Base-by-base conservation (phyloP, 192 early-diverging fungal genomes). In the Coemansia erecta region DNA sequence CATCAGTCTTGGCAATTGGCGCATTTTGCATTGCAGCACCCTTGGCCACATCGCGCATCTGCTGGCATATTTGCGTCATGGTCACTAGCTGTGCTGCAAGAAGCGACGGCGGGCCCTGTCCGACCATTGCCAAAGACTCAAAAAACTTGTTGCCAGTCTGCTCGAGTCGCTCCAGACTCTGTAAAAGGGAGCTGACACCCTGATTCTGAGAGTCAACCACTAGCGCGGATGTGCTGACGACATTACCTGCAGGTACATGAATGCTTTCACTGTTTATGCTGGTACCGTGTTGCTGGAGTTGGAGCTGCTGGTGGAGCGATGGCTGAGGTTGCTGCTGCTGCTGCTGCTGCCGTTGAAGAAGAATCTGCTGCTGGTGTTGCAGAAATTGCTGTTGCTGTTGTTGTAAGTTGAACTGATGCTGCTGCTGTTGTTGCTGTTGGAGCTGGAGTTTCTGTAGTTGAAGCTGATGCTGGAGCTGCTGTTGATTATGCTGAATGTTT, bases 51-150 rank as follows among this genome's bases (percentile, higher is more conserved):
- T 56, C 35, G 24, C 42, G 39, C 76, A 78, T 78, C 58, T 78
- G 69, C 52, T 78, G 61, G 45, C 76, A 78, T 23, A 68, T 58
- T 47, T 78, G 76, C 18, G 62, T 46, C 76, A 78, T 72, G 50
- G 41, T 63, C 21, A 69, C 70, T 17, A 78, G 69, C 53, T 78
- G 76, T 7, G 76, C 69, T 17, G 76, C 66, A 19, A 78, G 76
- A 42, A 78, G 53, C n/a, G 76, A 78, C 3, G 76, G 76, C 21
- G 76, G 76, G 0, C 76, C 76, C 42, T 72, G 76, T 11, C 76
- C 76, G 44, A 78, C 69, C 70, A 71, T 57, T 7, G 60, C 76
- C 33, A 78, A 63, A 22, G 70, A 65, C n/a, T 68, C 66, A 47
- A 78, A 78, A 33, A 78, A 72, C 51, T 56, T 72, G 50, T 56